Evolutionary conservation across 2,329 filamentous ascomycete genomes (phyloP).

Genomic region (Fusarium sp.): DNA sequence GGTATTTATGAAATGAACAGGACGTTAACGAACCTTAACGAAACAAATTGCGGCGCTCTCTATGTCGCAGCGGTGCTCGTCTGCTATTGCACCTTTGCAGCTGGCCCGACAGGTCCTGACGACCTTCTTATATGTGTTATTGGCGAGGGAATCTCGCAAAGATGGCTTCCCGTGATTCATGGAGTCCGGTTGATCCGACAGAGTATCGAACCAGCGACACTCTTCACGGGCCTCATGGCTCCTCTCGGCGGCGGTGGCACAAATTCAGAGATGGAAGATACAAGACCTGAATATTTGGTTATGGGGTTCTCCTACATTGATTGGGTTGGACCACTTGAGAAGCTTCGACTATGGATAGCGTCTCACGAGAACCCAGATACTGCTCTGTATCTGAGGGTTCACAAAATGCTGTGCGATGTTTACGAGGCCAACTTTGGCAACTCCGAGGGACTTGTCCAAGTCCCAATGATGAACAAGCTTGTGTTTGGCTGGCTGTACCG

Average conservation of each 20-base stretch:
- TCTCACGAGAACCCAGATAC: conserved; percentile 43
- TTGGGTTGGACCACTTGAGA: conserved; percentile 40
- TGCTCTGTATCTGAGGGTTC: conserved; percentile 41
- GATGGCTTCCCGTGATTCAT: conserved; percentile 45
- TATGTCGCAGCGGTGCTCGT: conserved; percentile 47
- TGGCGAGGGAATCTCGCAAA: conserved; percentile 37
- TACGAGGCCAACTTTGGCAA: conserved; percentile 46
- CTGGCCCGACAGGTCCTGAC: conserved; percentile 44
- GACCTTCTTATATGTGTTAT: conserved; percentile 47
- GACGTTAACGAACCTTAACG: conserved; percentile 39
- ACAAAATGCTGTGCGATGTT: conserved; percentile 40
- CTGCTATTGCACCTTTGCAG: conserved; percentile 49
- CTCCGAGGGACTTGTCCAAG: conserved; percentile 27
- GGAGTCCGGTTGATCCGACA: conserved; percentile 43
- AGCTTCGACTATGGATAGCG: conserved; percentile 38
- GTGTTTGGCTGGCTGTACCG: conserved; percentile 48
- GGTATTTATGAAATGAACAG: conserved; percentile 46
- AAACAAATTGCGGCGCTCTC: conserved; percentile 47
- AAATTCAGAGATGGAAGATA: conserved; percentile 28
- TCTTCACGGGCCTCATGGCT: conserved; percentile 46
- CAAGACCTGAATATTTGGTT: conserved; percentile 37
- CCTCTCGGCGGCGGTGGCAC: conserved; percentile 34
- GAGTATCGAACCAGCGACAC: conserved; percentile 43
- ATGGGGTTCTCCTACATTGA: conserved; percentile 39
- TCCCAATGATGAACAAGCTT: conserved; percentile 30